These are phyloP conservation scores for Microbotryum intermedium DNA, from an alignment of 1,284 basidiomycete genomes.

Conservation along the genomic window DNA sequence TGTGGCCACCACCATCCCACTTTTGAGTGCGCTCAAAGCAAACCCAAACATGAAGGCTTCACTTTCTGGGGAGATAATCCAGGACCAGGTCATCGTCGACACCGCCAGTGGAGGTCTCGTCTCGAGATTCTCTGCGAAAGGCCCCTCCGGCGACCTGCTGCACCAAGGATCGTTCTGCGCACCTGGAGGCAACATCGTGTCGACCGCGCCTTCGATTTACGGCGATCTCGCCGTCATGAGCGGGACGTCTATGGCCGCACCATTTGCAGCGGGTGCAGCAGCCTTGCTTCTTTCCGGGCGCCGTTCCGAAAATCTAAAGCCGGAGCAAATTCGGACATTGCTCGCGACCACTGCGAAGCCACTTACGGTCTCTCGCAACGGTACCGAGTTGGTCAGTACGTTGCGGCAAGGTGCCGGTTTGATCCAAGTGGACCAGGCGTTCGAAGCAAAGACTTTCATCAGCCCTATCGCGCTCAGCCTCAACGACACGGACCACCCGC, in stretches of 20 bases:
- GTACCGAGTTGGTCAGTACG: slow-evolving; percentile 30
- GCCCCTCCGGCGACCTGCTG: slow-evolving; percentile 54
- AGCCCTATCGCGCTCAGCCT: slow-evolving; percentile 54
- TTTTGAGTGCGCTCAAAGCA: no score
- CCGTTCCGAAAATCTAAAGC: slow-evolving; percentile 45
- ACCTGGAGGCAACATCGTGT: slow-evolving; percentile 54
- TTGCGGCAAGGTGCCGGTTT: slow-evolving; percentile 46
- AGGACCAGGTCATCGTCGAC: slow-evolving; percentile 36
- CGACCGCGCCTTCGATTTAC: slow-evolving; percentile 47
- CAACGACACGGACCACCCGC: slow-evolving; percentile 60
- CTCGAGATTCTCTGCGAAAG: slow-evolving; percentile 37
- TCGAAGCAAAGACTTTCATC: slow-evolving; percentile 51
- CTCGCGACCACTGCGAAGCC: slow-evolving; percentile 54
- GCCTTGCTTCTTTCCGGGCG: slow-evolving; percentile 53
- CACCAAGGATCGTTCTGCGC: slow-evolving; percentile 54
- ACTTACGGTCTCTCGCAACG: slow-evolving; percentile 47
- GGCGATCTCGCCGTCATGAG: slow-evolving; percentile 46
- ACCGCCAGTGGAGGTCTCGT: slow-evolving; percentile 49
- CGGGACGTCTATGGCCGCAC: slow-evolving; percentile 39
- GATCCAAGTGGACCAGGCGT: slow-evolving; percentile 55
- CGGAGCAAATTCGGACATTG: slow-evolving; percentile 46
- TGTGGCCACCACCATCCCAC: no score
- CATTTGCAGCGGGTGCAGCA: slow-evolving; percentile 54
- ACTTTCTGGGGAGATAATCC: no score
- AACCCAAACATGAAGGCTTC: no score